phyloP scores from a whole-genome alignment of 1,284 basidiomycete species.

The Porogramme epimiltina region DNA sequence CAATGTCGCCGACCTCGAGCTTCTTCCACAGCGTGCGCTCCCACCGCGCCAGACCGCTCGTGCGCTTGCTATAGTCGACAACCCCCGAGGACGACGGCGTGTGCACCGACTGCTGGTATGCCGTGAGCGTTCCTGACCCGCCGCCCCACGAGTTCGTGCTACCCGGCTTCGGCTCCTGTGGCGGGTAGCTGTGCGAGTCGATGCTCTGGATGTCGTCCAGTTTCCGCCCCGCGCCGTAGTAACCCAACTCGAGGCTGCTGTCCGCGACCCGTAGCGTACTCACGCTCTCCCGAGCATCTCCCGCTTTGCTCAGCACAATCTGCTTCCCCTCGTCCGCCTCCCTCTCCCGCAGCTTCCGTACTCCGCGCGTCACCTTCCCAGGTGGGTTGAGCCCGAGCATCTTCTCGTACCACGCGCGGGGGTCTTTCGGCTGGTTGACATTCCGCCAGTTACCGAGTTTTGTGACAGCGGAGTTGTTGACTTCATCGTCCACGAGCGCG shows the following conservation, averaged over 20 bases:
- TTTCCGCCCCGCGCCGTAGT: slow-evolving; percentile 43
- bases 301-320: slow-evolving; percentile 62
- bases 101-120: slow-evolving; percentile 57
- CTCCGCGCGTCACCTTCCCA: slow-evolving; percentile 81
- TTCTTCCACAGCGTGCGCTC: slow-evolving; percentile 99
- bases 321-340: slow-evolving; percentile 72
- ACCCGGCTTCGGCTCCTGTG: slow-evolving; percentile 25
- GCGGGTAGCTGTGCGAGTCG: slow-evolving; percentile 69
- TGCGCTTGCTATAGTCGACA: slow-evolving; percentile 74
- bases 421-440: slow-evolving; percentile 83
- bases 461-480: slow-evolving; percentile 88
- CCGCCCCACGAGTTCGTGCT: slow-evolving; percentile 26
- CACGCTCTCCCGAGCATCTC: slow-evolving; percentile 38
- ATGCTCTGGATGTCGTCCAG: slow-evolving; percentile 71
- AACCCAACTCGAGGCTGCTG: slow-evolving; percentile 43
- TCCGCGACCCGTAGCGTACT: slow-evolving; percentile 36
- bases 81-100: slow-evolving; percentile 66
- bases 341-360: slow-evolving; percentile 81
- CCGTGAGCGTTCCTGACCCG: slow-evolving; percentile 31
- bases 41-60: slow-evolving; percentile 81
- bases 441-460: slow-evolving; percentile 89
- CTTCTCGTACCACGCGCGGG: slow-evolving; percentile 75
- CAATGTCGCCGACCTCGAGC: slow-evolving; percentile 95
- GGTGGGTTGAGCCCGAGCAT: slow-evolving; percentile 69
- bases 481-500: slow-evolving; percentile 84